phyloP scores from a whole-genome alignment of 1,284 basidiomycete species.

The Leccinum insigne region DNA sequence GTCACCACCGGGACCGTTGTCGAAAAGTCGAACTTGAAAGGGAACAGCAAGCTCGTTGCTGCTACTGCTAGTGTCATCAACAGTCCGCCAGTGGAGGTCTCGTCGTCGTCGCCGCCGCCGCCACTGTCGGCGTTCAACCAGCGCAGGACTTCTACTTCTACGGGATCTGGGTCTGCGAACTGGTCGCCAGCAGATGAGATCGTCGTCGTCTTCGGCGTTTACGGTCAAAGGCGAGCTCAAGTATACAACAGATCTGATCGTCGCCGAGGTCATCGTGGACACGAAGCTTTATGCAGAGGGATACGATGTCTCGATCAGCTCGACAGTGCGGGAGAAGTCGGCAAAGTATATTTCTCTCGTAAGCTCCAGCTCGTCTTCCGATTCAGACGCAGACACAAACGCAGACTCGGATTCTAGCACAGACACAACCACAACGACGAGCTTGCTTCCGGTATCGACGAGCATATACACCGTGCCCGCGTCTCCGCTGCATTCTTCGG shows the following conservation, averaged over 20 bases:
- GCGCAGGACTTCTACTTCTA: conserved; percentile 17
- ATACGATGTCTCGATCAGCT: conserved; percentile 58
- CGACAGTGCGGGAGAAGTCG: conserved; percentile 42
- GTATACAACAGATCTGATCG: conserved; percentile 58
- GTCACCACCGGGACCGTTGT: conserved; percentile 1
- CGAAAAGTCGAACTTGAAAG: conserved; percentile 24
- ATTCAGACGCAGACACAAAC: not conserved
- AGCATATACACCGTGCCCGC: conserved; percentile 71
- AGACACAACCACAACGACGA: not conserved
- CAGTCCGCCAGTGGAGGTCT: not conserved
- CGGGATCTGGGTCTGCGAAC: conserved; percentile 12
- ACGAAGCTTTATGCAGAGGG: conserved; percentile 73
- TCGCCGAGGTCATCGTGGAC: conserved; percentile 75
- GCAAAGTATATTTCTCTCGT: conserved; percentile 27
- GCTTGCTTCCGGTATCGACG: conserved; percentile 51
- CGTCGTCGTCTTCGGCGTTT: conserved; percentile 49
- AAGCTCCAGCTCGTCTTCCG: not conserved
- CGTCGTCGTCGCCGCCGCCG: conserved; percentile 4
- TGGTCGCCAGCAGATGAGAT: conserved; percentile 19
- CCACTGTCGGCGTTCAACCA: not conserved
- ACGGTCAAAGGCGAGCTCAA: conserved; percentile 60
- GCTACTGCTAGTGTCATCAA: not conserved
- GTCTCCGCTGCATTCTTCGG: conserved; percentile 78
- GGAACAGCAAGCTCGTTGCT: conserved; percentile 6
- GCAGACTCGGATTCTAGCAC: not conserved